These are phyloP conservation scores for Plenodomus lindquistii DNA, from an alignment of 2,329 filamentous ascomycete genomes.

Conservation along the genomic window DNA sequence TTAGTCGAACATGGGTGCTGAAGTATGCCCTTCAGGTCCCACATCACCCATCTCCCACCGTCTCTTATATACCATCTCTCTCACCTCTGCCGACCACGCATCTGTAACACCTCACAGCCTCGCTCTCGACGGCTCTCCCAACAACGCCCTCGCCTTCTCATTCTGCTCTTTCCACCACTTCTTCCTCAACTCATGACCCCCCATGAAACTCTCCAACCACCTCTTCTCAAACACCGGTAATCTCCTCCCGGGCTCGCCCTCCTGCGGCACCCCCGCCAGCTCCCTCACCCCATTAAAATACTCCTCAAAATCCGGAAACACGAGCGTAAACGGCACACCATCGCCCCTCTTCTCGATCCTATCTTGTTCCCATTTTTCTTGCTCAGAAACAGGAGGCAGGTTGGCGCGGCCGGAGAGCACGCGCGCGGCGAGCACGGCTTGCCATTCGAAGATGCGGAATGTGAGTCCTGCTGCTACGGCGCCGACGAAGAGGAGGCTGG, in stretches of 20 bases:
- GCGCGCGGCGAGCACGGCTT: constrained; percentile 64
- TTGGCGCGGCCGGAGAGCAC: constrained; percentile 59
- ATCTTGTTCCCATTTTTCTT: constrained; percentile 61
- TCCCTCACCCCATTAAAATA: constrained; percentile 64
- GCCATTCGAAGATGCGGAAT: constrained; percentile 72
- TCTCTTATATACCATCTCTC: too few species aligned
- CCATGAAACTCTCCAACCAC: constrained; percentile 58
- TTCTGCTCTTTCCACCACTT: constrained; percentile 62
- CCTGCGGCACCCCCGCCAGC: constrained; percentile 53
- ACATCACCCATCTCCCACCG: too few species aligned
- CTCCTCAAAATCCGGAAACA: constrained; percentile 66
- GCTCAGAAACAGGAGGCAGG: constrained; percentile 56
- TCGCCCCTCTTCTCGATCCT: constrained; percentile 60
- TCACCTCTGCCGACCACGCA: too few species aligned
- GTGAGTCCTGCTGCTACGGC: constrained; percentile 59
- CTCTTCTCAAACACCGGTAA: constrained; percentile 48
- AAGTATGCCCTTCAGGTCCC: too few species aligned
- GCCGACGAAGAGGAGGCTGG: constrained; percentile 61
- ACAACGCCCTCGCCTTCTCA: constrained; percentile 33
- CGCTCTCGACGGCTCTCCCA: neutral
- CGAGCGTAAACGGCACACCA: constrained; percentile 58
- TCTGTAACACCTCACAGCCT: neutral
- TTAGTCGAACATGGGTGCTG: too few species aligned
- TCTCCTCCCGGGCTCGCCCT: constrained; percentile 50
- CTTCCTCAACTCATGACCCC: constrained; percentile 60